Evolutionary conservation across 148 eudicot genomes (phyloP), one percentile per base, ranked within the genome.

Genomic region (Linanthus parryae): DNA sequence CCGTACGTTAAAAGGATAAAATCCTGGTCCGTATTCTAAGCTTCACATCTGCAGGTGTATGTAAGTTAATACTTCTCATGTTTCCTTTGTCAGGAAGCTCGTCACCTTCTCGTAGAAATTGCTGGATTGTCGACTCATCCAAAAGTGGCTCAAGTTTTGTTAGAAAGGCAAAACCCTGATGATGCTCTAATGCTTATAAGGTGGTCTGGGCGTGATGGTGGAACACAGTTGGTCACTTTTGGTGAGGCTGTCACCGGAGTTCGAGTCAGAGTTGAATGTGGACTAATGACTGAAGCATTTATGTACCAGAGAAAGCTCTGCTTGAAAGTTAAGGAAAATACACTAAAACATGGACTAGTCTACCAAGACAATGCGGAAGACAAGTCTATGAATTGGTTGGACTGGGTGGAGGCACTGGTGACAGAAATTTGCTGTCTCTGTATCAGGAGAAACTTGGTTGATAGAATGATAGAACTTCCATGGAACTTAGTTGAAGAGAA

Each of bases 101-200:
- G 81, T 66, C 78, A 63, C 65, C 78, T 88, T 68, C 95, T 92
- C 52, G 95, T 91, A 6, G 99, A 88, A 73, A 82, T 92, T 14
- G 69, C 96, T 21, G 69, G 83, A 65, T 88, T 96, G 51, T 74
- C 81, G 34, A 75, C 89, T 48, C 99, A 92, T 73, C 99, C 99
- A 44, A 92, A 92, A 70, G 80, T 92, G 45, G 91, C 91, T 35
- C 80, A 78, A 73, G 85, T 80, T 59, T 66, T 92, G 55, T 65
- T 92, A 52, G 95, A 92, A 69, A 80, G 96, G 69, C 73, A 76
- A 63, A 70, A 77, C 69, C 84, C 96, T 48, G 90, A 92, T 75
- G 79, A 91, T 57, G 96, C 99, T 54, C 90, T 92, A 63, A 92
- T 88, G 99, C 86, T 80, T 72, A 64, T 92, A 63, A 78, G 99